Conservation (phyloP, 306 rosid genomes). For the Mimosa pudica region DNA sequence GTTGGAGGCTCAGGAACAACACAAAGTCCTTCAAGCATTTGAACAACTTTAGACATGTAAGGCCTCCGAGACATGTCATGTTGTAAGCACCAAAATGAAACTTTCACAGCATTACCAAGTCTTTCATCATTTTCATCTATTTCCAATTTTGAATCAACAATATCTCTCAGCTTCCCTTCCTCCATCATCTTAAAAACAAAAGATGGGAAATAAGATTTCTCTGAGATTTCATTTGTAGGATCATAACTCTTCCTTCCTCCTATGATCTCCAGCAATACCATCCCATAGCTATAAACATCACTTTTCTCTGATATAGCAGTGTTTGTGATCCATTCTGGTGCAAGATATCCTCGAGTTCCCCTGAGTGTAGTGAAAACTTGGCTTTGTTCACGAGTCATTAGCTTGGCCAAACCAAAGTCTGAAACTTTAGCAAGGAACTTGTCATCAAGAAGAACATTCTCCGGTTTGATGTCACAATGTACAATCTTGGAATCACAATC, state of each 20-base stretch:
- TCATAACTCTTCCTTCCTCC: slow-evolving; percentile 41
- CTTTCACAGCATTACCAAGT: slow-evolving; percentile 21
- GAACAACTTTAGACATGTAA: slow-evolving; percentile 36
- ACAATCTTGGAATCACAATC: slow-evolving; percentile 41
- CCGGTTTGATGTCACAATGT: slow-evolving; percentile 41
- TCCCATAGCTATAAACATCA: slow-evolving; percentile 39
- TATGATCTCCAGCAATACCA: slow-evolving; percentile 42
- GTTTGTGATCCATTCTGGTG: slow-evolving; percentile 47
- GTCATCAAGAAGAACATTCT: slow-evolving; percentile 41
- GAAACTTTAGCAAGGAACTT: slow-evolving; percentile 39
- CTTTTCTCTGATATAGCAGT: slow-evolving; percentile 42
- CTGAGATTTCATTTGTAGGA: slow-evolving; percentile 7
- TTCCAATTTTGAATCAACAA: slow-evolving; percentile 32
- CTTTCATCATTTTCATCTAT: slow-evolving; percentile 32
- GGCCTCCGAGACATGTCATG: slow-evolving; percentile 41
- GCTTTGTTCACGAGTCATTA: slow-evolving; percentile 44
- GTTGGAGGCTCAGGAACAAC: slow-evolving; percentile 38
- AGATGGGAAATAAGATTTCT: slow-evolving; percentile 34
- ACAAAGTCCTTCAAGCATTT: slow-evolving; percentile 43
- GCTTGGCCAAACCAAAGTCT: slow-evolving; percentile 43
- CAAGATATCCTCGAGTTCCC: slow-evolving; percentile 40
- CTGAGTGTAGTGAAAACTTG: slow-evolving; percentile 41
- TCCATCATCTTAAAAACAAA: slow-evolving; percentile 41
- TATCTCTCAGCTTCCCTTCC: slow-evolving; percentile 33
- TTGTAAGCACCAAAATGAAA: slow-evolving; percentile 43